Evolutionary conservation across 169 alveolate species (phyloP).

Genomic region (Plasmodium vinckei): DNA sequence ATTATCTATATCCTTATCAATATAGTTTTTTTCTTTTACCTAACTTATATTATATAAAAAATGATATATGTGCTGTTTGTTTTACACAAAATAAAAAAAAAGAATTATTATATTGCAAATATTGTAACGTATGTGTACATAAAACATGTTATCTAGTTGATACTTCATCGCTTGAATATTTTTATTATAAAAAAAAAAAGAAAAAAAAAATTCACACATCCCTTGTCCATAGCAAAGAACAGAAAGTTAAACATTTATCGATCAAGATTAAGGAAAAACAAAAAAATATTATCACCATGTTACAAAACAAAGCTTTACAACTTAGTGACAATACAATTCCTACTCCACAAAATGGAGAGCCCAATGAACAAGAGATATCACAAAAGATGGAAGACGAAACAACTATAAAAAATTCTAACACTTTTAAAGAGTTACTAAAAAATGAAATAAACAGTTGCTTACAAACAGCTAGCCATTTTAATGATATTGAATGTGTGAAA

Average conservation of each 20-base stretch:
- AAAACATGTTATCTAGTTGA: constrained; percentile 60
- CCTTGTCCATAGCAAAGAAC: constrained; percentile 38
- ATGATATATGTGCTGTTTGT: constrained; percentile 60
- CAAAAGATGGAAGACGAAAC: not conserved
- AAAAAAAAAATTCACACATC: constrained; percentile 9
- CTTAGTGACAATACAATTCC: not conserved
- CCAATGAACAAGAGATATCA: not conserved
- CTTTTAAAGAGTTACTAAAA: constrained; percentile 17
- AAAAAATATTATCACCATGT: not conserved
- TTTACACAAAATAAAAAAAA: constrained; percentile 54
- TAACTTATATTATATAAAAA: constrained; percentile 39
- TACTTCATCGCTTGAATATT: constrained; percentile 30
- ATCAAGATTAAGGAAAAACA: constrained; percentile 7
- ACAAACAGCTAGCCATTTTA: constrained; percentile 13
- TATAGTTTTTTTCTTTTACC: constrained; percentile 57
- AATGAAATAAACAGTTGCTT: constrained; percentile 31
- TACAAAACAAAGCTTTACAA: not conserved
- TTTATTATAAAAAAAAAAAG: constrained; percentile 26
- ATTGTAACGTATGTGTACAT: constrained; percentile 63
- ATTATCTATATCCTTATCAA: constrained; percentile 53
- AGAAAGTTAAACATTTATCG: constrained; percentile 15
- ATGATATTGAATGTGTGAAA: constrained; percentile 3
- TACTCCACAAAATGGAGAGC: not conserved
- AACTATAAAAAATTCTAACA: not conserved
- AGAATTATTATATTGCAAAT: constrained; percentile 46